These are phyloP conservation scores for Colletotrichum tropicicola DNA, from an alignment of 2,329 filamentous ascomycete genomes.

Conservation along the genomic window DNA sequence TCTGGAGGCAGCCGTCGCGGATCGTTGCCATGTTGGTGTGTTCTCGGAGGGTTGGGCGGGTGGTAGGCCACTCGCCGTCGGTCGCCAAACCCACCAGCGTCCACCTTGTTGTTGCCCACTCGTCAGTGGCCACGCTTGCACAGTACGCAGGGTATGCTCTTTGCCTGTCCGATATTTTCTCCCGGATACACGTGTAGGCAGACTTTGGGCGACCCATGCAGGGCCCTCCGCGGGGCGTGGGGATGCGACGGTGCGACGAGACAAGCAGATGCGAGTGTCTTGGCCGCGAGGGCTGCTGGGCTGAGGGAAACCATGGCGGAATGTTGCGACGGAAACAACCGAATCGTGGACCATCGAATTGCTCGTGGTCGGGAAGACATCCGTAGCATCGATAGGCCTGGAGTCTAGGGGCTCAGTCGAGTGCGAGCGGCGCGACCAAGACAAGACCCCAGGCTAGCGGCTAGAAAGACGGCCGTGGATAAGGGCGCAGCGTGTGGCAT, in stretches of 20 bases:
- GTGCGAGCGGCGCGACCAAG: not conserved
- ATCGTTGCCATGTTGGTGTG: slow-evolving; percentile 15
- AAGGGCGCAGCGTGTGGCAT: not conserved
- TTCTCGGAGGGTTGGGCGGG: not conserved
- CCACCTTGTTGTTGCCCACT: not conserved
- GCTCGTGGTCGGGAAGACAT: not conserved
- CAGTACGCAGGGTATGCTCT: slow-evolving; percentile 8
- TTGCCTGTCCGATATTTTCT: not conserved
- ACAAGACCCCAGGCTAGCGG: not conserved
- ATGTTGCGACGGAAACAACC: slow-evolving; percentile 9
- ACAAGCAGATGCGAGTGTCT: slow-evolving; percentile 1
- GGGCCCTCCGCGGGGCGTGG: slow-evolving; percentile 9
- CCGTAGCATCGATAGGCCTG: not conserved
- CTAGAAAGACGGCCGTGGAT: not conserved
- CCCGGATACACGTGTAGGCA: not conserved
- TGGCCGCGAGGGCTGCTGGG: not conserved
- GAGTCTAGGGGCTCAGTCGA: not conserved
- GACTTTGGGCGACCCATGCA: not conserved
- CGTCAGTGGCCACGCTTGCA: not conserved
- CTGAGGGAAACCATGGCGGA: not conserved
- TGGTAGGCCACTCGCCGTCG: not conserved
- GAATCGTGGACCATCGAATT: not conserved
- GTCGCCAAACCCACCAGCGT: slow-evolving; percentile 1
- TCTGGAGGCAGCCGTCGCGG: slow-evolving; percentile 15
- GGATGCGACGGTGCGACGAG: not conserved